Evolutionary conservation across 306 rosid species (phyloP), one percentile per base, ranked within the genome.

Genomic region (Alnus rubra): DNA sequence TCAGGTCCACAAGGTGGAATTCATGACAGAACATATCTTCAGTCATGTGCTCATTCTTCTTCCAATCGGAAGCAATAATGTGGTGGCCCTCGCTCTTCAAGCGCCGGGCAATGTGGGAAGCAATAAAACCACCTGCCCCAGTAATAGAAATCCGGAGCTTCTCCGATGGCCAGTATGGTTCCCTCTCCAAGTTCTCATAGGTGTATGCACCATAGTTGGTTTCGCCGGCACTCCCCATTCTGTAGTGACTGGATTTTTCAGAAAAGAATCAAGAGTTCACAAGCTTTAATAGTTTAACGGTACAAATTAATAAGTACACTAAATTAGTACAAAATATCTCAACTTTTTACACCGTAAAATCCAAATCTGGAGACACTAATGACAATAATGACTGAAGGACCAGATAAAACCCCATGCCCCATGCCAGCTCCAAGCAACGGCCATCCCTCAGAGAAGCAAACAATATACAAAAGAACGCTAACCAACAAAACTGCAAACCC

Each of bases 21-120:
- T 95, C 98, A 78, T 95, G 83, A 85, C 99, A 95, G 83, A 95
- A 95, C 98, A 95, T 95, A 68, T 93, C 98, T 58, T 95, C 99
- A 9, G 86, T 83, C 99, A 95, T 95, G 87, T 95, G 99, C 85
- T 95, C 99, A 77, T 95, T 93, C 82, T 89, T 95, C 94, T 95
- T 95, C 99, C 99, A 95, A 65, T 95, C 99, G 28, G 99, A 93
- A 49, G 99, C 99, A 74, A 95, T 91, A 55, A 95, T 82, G 90
- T 93, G 93, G 82, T 95, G 99, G 4, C 99, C 99, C 88, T 95
- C 99, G 0, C 79, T 88, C 89, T 90, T 95, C 87, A 95, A 87
- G 62, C 99, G 93, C 50, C 99, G 92, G 0, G 99, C 99, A 81
- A 95, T 93, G 91, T 95, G 99, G 1, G 99, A 95, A 59, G 97